Base-by-base conservation (phyloP, 202 grass and related monocot species). In the Setaria italica region DNA sequence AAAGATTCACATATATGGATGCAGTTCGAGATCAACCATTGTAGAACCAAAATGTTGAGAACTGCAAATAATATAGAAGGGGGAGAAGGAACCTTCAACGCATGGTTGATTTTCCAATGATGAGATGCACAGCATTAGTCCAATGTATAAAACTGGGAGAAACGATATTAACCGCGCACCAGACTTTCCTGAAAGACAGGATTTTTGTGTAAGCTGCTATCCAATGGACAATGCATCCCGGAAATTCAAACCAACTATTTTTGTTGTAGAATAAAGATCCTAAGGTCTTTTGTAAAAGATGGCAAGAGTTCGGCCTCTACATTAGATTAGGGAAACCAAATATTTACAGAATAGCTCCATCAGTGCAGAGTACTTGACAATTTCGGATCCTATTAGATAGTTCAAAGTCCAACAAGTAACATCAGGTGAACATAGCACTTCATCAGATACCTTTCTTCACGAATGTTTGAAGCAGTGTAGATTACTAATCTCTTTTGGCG, bases 151-250 rank as follows among this genome's bases (percentile, higher is more conserved):
- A 67, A 43, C 33, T 87, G 17, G 41, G 32, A 67, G n/a, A 42
- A 60, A 62, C 48, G 16, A 55, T 79, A 60, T 73, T 50, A 15
- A 43, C 59, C 57, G 25, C 13, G 5, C 30, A 68, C 48, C 29
- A 49, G 32, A 39, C 83, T 47, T 67, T 59, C 59, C 76, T 68
- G 64, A 82, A 82, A 82, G 25, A 77, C 11, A 6, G n/a, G 46
- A 81, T 69, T 11, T 62, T n/a, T 25, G n/a, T 8, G 5, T 70
- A 9, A 88, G 41, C n/a, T 57, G 50, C 9, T 72, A 66, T 12
- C 13, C 56, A 65, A 34, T 67, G 42, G 29, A 59, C 9, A 13
- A 7, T 32, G 32, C 39, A 47, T 45, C 37, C 5, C 1, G 5
- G 41, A 57, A 80, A 53, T 68, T 76, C 11, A 59, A 62, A 82